These are phyloP conservation scores for Suillus decipiens DNA, from an alignment of 768 basidiomycete species.

Conservation along the genomic window DNA sequence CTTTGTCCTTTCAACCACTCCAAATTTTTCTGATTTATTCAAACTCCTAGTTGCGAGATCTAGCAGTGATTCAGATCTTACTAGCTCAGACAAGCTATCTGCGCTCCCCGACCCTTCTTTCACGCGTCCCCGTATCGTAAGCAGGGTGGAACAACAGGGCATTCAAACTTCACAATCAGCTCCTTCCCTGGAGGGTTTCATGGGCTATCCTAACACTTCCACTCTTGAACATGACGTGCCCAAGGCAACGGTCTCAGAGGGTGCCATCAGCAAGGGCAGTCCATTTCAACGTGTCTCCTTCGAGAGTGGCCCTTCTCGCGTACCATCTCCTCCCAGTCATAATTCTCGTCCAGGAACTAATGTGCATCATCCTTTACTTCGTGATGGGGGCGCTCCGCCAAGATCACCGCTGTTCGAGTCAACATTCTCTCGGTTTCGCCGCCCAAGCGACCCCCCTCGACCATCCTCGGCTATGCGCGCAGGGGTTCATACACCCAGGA, in stretches of 20 bases:
- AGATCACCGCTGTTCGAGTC: constrained; percentile 10
- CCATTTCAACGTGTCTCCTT: constrained; percentile 56
- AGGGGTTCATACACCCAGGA: constrained; percentile 21
- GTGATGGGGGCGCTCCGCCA: constrained; percentile 15
- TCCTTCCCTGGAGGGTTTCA: constrained; percentile 38
- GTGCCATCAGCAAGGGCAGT: constrained; percentile 43
- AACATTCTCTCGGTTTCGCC: constrained; percentile 10
- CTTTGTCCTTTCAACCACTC: background rate
- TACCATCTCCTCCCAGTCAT: constrained; percentile 35
- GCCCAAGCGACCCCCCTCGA: constrained; percentile 5
- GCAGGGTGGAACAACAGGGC: constrained; percentile 34
- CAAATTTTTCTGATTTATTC: background rate
- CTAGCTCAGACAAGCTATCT: constrained; percentile 49
- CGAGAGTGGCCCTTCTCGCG: constrained; percentile 45
- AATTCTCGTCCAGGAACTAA: constrained; percentile 26
- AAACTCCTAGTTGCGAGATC: background rate
- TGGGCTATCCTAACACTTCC: constrained; percentile 22
- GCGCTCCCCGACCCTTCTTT: constrained; percentile 39
- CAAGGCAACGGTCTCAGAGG: constrained; percentile 35
- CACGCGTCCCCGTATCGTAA: constrained; percentile 32
- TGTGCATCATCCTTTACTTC: constrained; percentile 34
- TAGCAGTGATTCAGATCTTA: constrained; percentile 29
- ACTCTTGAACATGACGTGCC: constrained; percentile 17
- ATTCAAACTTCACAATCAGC: constrained; percentile 46
- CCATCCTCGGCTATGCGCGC: constrained; percentile 18